Evolutionary conservation across 2,329 filamentous ascomycete genomes (phyloP), one percentile per base, ranked within the genome.

Genomic region (Knufia petricola): DNA sequence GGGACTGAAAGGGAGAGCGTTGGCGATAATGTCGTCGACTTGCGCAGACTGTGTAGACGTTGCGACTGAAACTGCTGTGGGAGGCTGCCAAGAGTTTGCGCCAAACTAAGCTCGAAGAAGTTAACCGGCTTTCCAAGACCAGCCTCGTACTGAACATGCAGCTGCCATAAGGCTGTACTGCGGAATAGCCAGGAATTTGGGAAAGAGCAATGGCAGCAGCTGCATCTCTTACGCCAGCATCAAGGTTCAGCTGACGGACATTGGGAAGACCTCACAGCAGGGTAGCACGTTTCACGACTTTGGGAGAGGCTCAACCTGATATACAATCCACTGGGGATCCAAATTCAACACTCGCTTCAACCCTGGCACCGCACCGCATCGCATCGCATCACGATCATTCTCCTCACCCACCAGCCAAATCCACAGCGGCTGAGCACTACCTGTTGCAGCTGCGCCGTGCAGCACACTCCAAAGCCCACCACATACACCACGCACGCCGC

Each of bases 11-110:
- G 24, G 12, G 28, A 46, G 10, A 26, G 32, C n/a, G 10, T 30
- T n/a, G n/a, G 17, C 20, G 30, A 37, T 15, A 34, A 17, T 31
- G 48, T 50, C 32, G 48, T 50, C 28, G 20, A 36, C 21, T 26
- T 21, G 32, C 13, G 32, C 7, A 8, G 13, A 36, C 15, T n/a
- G 7, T 28, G 24, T 4, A 28, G n/a, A n/a, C n/a, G n/a, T n/a
- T n/a, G n/a, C 12, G 6, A 12, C 26, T 6, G 15, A 21, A 17
- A 21, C n/a, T 38, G 20, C 20, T 21, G n/a, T 26, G 4, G 2
- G 15, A 12, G 15, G 10, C 9, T 15, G 15, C 17, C 28, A 28
- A 43, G 15, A 45, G 31, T 45, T 45, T 32, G 24, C 28, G 37
- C 13, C 3, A 31, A 21, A 34, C 34, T 31, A 21, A 24, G n/a